Base-by-base conservation (phyloP, 2,329 filamentous ascomycete genomes). In the Aplosporella prunicola region DNA sequence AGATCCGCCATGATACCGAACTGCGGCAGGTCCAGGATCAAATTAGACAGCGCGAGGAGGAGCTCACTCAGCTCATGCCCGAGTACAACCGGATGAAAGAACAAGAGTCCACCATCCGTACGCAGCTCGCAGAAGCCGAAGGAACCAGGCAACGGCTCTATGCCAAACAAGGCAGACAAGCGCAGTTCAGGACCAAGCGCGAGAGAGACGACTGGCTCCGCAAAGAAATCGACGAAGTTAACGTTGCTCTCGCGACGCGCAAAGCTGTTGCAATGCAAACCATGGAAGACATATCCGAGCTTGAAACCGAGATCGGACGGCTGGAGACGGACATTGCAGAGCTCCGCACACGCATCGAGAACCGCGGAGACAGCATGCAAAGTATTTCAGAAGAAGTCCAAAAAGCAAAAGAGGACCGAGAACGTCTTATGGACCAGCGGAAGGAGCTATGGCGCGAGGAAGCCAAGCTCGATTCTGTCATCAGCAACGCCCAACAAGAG, bases 371-470 rank as follows among this genome's bases (percentile, higher is more conserved):
- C 32, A 80, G 81, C 43, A 77, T 86, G 42, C 75, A 81, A 35
- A 71, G 73, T 16, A 72, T 93, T 24, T 76, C 78, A 14, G 78
- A 88, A 38, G 72, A 87, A 44, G 74, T 88, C 1, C 78, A 84
- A 44, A 72, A 73, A 43, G 85, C 87, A 7, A 84, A 84, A 52
- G 85, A 93, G 48, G 72, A 74, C 20, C 69, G 84, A 35, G 85
- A 94, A 51, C 78, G 75, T 31, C 67, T 96, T 9, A 76, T 82
- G 45, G 91, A 98, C 45, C 81, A 94, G 57, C 76, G 87, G 51
- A 93, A 93, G 61, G 72, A 82, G 43, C 72, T 98, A 16, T 86
- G 84, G 58, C 80, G 91, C 49, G 86, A 95, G 57, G 85, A 94
- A 44, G 86, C 89, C 48, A 89, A 84, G 53, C 71, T 96, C 7